A percentile compares a stretch with the other conserved stretches of the same genome.
These are phyloP conservation scores for Phytophthora agathidicida DNA, from an alignment of 352 stramenopile genomes.

Conservation along the genomic window DNA sequence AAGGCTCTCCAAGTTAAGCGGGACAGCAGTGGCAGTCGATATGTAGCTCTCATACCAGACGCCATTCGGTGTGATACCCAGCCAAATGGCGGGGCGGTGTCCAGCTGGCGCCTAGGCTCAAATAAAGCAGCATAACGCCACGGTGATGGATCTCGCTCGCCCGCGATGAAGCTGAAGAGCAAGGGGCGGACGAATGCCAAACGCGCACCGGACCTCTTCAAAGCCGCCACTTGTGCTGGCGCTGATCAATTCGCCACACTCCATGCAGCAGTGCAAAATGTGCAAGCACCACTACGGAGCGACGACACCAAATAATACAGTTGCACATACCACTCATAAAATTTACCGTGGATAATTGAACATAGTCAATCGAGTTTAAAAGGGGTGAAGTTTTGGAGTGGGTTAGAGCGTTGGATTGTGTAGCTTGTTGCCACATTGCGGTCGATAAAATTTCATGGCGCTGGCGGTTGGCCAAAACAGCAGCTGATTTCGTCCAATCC, in stretches of 20 bases:
- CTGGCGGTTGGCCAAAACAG: background rate
- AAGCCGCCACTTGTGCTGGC: conserved; percentile 3
- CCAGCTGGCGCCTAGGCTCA: conserved; percentile 9
- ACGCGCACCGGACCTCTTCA: background rate
- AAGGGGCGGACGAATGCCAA: background rate
- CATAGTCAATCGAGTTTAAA: background rate
- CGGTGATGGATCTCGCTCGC: background rate
- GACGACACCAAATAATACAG: conserved; percentile 24
- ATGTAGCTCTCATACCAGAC: too few species aligned
- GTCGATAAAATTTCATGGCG: background rate
- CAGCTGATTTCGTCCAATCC: background rate
- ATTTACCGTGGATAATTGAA: too few species aligned
- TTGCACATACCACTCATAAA: background rate
- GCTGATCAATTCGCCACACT: conserved; percentile 11
- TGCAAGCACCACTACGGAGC: conserved; percentile 12
- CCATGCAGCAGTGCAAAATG: conserved; percentile 10
- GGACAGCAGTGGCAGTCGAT: too few species aligned
- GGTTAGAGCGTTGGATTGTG: conserved; percentile 8
- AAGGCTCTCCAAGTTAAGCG: background rate
- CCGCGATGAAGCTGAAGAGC: background rate
- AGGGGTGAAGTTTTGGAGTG: background rate
- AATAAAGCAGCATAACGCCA: conserved; percentile 1
- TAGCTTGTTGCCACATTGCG: conserved; percentile 1
- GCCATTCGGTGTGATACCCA: conserved; percentile 20
- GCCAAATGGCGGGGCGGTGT: conserved; percentile 16